Percentiles rank a stretch among this genome's conserved stretches.
These are phyloP conservation scores for Dalbergia cochinchinensis DNA, from an alignment of 306 rosid genomes.

Conservation along the genomic window DNA sequence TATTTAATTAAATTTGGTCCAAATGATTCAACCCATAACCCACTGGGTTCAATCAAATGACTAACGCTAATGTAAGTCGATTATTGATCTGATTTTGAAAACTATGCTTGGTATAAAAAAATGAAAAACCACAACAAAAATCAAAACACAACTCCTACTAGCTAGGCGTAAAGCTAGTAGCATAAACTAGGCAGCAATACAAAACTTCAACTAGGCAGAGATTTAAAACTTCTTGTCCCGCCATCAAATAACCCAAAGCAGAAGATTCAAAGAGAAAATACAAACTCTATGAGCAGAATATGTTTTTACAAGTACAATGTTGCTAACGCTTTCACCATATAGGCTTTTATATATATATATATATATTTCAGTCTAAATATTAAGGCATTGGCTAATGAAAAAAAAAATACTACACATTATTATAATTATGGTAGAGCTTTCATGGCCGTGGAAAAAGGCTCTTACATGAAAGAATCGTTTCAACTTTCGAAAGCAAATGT, in stretches of 20 bases:
- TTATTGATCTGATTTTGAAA: no score
- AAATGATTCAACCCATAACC: no score
- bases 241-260: neutral
- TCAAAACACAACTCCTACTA: neutral
- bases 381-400: neutral
- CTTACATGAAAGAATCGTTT: constrained; percentile 9
- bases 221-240: neutral
- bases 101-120: no score
- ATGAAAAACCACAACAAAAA: neutral
- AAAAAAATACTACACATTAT: neutral
- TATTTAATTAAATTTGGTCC: no score
- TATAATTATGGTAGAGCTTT: neutral
- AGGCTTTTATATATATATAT: no score
- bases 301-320: neutral
- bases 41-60: no score
- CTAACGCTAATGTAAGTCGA: no score
- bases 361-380: no score
- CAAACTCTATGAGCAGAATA: neutral
- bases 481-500: constrained; percentile 19
- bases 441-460: neutral
- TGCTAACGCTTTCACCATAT: neutral
- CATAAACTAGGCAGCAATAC: neutral
- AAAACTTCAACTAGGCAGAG: no score
- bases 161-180: neutral
- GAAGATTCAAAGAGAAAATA: neutral